Percentiles rank a stretch among this genome's conserved stretches.
phyloP scores from a whole-genome alignment of 2,329 filamentous ascomycete species.

The Ophiostoma perfectum region DNA sequence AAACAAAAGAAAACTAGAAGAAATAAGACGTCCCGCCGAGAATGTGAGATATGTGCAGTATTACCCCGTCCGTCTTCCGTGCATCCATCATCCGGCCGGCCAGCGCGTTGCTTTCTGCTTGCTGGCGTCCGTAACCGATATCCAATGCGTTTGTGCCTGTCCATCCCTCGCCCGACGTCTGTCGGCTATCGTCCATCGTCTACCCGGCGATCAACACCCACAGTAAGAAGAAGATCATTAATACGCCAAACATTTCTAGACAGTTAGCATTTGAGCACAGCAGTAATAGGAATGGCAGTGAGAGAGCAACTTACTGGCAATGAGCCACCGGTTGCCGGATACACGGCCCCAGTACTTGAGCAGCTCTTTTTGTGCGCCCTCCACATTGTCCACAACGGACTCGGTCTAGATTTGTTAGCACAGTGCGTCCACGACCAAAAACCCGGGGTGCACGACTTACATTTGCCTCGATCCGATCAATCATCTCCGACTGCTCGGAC shows the following conservation, averaged over 20 bases:
- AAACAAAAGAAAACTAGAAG: not conserved
- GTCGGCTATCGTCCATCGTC: constrained; percentile 4
- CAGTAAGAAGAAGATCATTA: constrained; percentile 89
- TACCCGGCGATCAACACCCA: constrained; percentile 63
- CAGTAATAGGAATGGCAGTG: no score
- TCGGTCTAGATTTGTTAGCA: constrained; percentile 53
- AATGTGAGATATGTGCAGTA: not conserved
- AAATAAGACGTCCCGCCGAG: not conserved
- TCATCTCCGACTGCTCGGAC: constrained; percentile 94
- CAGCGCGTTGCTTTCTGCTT: not conserved
- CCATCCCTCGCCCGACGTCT: not conserved
- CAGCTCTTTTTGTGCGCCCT: constrained; percentile 88
- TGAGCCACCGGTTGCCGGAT: constrained; percentile 89
- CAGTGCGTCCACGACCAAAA: no score
- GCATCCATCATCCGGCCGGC: not conserved
- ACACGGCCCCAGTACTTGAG: constrained; percentile 96
- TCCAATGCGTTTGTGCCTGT: not conserved
- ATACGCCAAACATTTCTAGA: constrained; percentile 67
- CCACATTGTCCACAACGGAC: constrained; percentile 96
- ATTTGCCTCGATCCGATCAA: constrained; percentile 40
- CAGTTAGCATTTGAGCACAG: not conserved
- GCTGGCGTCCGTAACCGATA: not conserved
- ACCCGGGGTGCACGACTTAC: constrained; percentile 18
- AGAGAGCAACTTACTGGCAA: constrained; percentile 51
- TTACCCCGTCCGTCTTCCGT: not conserved